Evolutionary conservation across 169 alveolate genomes (phyloP), one percentile per base, ranked within the genome.

Genomic region (Babesia ovata): DNA sequence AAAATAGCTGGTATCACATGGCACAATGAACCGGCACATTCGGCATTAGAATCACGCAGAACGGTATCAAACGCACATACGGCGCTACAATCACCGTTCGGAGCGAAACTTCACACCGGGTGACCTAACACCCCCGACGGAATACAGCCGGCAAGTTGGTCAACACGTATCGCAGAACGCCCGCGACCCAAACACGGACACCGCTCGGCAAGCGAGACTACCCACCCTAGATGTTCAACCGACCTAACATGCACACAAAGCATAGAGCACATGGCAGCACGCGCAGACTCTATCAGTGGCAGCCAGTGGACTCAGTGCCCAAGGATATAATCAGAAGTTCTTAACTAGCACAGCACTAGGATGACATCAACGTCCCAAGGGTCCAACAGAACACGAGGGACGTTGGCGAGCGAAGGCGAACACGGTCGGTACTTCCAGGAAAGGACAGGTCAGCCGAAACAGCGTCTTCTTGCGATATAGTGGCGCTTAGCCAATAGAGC

Each of bases 251-350:
- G 14, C 36, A 53, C 61, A 53, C 61, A 53, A 53, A 53, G 28
- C 61, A 53, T 21, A 53, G 61, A 53, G 61, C 14, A 53, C 28
- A 26, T 17, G 61, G 61, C 21, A 53, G 61, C 14, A 26, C 22
- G 14, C 61, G 36, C 61, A 53, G 28, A 17, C 28, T 53, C 61
- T 14, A 10, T 24, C 61, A 53, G 42, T 17, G 28, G 28, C 12
- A 24, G 61, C 61, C 28, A 53, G 28, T 2, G 22, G 61, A 21
- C 61, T 14, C 61, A 21, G 17, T 21, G 28, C 14, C 61, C 61
- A 53, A 53, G 61, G 28, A 53, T 53, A 53, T 53, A 53, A 53
- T 53, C 14, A 53, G 42, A 53, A 53, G 61, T 53, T 53, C 36
- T 11, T 53, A 6, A 17, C 2, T 10, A 53, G 4, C 61, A 26